Base-by-base conservation (phyloP, 306 rosid genomes). In the Quercus cerris region DNA sequence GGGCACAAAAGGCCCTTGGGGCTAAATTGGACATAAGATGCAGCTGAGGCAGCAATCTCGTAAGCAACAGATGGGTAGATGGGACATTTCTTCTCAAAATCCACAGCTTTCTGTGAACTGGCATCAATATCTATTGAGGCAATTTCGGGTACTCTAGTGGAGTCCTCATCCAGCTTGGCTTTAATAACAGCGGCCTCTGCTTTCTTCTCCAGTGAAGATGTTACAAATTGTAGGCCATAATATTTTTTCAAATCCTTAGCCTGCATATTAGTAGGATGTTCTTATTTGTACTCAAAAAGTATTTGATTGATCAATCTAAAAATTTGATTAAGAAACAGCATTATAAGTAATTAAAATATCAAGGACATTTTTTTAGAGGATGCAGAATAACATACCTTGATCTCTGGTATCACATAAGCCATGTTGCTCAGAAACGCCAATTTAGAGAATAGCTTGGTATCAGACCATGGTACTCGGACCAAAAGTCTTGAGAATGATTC, bases 11-110 rank as follows among this genome's bases (percentile, higher is more conserved):
- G 82, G 25, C 77, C 77, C 92, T 87, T 89, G 1, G 90, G 89
- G 58, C 83, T 81, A 1, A 87, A 86, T 52, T 88, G 94, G 22
- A 90, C 90, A 77, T 91, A 95, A 49, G 96, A 88, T 51, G 99
- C 98, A 1, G 96, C 98, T 18, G 98, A 89, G 79, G 91, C 94
- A 62, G 99, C 99, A 67, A 95, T 91, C 68, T 89, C 88, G 74
- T 95, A 93, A 49, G 99, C 98, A 61, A 86, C 72, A 28, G 85
- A 76, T 31, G 88, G 75, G 41, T 51, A 83, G 75, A 88, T 84
- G 22, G 83, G 77, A 78, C 13, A 81, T 83, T 83, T 90, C 56
- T 86, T 71, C 81, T 81, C 78, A 15, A 75, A 66, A 19, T 75
- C 77, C 78, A 56, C 73, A 13, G 69, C 83, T 82, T 76, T 56